These are phyloP conservation scores for Alternaria rosae DNA, from an alignment of 2,329 filamentous ascomycete species.

Conservation along the genomic window DNA sequence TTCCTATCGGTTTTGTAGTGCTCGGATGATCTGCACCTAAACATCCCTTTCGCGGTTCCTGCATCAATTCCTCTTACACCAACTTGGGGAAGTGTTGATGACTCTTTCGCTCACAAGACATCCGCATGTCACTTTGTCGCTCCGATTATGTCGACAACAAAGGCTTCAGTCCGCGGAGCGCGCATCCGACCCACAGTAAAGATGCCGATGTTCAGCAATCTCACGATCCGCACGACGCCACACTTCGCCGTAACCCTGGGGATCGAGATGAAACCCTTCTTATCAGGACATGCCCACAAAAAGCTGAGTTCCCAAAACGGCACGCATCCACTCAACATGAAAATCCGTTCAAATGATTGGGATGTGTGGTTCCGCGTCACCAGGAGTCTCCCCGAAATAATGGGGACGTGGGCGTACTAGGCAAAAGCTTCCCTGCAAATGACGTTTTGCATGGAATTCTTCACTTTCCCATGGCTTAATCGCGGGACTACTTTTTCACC, in stretches of 20 bases:
- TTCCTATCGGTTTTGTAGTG: background rate
- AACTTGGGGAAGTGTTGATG: background rate
- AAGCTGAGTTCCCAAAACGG: background rate
- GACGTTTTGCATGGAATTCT: constrained; percentile 35
- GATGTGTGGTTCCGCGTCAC: background rate
- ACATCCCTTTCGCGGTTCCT: background rate
- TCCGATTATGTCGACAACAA: background rate
- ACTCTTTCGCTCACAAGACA: background rate
- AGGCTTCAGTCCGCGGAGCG: background rate
- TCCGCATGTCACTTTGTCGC: background rate
- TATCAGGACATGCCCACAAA: constrained; percentile 1
- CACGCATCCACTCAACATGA: background rate
- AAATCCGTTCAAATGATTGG: constrained; percentile 7
- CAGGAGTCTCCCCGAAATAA: background rate
- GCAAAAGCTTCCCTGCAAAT: constrained; percentile 24
- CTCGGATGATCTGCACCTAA: background rate
- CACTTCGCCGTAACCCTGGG: constrained; percentile 5
- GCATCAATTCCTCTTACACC: background rate
- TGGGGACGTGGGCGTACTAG: constrained; percentile 9
- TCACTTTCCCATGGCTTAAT: constrained; percentile 23
- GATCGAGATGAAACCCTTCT: constrained; percentile 9
- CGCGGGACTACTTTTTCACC: constrained; percentile 2
- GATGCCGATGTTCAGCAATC: constrained; percentile 9
- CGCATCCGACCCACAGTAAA: background rate
- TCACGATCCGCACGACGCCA: constrained; percentile 10